These are phyloP conservation scores for Tetraselmis striata DNA, from an alignment of 139 green algal species.

Conservation along the genomic window DNA sequence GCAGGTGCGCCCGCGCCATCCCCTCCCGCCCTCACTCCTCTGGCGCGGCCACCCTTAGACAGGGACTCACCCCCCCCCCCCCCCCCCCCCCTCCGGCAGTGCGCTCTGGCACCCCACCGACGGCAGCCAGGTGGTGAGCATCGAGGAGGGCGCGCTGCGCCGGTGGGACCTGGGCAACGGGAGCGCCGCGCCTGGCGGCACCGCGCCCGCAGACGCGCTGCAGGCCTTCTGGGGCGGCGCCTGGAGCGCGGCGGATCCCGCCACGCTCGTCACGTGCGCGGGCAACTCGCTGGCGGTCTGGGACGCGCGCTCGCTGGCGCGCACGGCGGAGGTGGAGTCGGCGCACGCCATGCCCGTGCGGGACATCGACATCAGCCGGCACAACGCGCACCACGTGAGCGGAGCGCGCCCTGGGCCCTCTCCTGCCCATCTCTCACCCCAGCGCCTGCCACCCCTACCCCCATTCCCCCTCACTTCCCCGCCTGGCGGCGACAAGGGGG, in stretches of 20 bases:
- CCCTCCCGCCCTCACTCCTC: not conserved
- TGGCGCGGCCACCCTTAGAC: too few species aligned
- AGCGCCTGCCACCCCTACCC: too few species aligned
- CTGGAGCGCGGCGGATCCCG: slow-evolving; percentile 44
- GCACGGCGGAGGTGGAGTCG: slow-evolving; percentile 17
- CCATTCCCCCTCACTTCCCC: too few species aligned
- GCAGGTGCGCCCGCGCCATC: not conserved
- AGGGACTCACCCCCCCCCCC: not conserved
- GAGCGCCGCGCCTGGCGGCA: slow-evolving; percentile 7
- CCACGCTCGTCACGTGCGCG: slow-evolving; percentile 33
- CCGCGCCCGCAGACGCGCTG: slow-evolving; percentile 32
- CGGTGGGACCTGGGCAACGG: slow-evolving; percentile 27
- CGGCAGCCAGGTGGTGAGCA: slow-evolving; percentile 29
- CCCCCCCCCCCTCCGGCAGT: slow-evolving; percentile 9
- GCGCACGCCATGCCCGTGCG: slow-evolving; percentile 63
- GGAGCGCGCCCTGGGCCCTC: not conserved
- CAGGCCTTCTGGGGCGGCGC: slow-evolving; percentile 49
- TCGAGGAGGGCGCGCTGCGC: slow-evolving; percentile 41
- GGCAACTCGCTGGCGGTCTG: slow-evolving; percentile 47
- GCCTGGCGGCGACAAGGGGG: too few species aligned
- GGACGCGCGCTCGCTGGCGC: slow-evolving; percentile 52
- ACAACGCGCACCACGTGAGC: slow-evolving; percentile 35
- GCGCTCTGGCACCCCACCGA: slow-evolving; percentile 38
- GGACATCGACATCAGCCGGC: slow-evolving; percentile 58
- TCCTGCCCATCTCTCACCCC: not conserved